These are phyloP conservation scores for Suaeda aralocaspica DNA, from an alignment of 148 eudicot genomes.

Conservation along the genomic window DNA sequence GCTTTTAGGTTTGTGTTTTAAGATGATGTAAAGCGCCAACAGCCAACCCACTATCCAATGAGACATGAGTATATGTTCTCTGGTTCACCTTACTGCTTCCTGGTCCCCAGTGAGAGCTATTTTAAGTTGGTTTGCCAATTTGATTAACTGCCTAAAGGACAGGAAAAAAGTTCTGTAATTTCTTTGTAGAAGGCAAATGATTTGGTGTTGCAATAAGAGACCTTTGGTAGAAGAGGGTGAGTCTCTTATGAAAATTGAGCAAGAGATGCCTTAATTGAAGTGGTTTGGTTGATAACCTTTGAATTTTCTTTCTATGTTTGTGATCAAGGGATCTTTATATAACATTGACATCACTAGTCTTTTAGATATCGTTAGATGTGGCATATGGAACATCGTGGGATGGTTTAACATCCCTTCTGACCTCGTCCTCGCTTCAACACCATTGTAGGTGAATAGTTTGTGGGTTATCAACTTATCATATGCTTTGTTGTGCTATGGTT, in stretches of 20 bases:
- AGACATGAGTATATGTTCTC: not conserved
- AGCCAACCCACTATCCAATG: not conserved
- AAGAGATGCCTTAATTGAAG: not conserved
- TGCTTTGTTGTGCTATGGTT: too few relatives aligned
- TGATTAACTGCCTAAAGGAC: not conserved
- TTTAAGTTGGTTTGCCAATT: not conserved
- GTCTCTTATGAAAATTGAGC: not conserved
- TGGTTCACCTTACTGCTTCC: not conserved
- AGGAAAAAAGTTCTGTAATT: not conserved
- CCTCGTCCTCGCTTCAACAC: too few relatives aligned
- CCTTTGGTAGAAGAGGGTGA: too few relatives aligned
- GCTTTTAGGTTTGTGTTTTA: too few relatives aligned
- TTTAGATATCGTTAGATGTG: not conserved
- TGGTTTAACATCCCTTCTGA: not conserved
- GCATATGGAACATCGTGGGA: not conserved
- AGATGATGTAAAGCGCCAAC: slow-evolving; percentile 7
- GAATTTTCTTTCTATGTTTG: not conserved
- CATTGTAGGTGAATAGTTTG: too few relatives aligned
- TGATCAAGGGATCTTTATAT: not conserved
- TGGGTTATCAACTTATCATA: too few relatives aligned
- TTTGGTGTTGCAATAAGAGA: too few relatives aligned
- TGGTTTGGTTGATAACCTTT: too few relatives aligned
- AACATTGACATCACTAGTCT: not conserved
- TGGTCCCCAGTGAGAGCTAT: not conserved
- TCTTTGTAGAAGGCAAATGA: not conserved